Conservation (phyloP, 371 early-diverging fungal species). For the Lichtheimia corymbifera region DNA sequence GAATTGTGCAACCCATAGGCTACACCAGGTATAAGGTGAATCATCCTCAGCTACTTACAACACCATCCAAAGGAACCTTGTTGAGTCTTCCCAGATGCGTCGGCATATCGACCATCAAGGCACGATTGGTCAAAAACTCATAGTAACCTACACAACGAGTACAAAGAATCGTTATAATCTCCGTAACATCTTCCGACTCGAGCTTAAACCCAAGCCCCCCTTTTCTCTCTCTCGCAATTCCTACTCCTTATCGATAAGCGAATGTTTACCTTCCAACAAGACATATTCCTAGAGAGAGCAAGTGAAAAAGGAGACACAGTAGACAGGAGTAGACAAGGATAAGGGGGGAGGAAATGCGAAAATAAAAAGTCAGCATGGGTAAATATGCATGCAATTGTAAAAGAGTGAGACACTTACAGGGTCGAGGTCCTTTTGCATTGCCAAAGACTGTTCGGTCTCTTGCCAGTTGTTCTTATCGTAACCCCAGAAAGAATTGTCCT, state of each 20-base stretch:
- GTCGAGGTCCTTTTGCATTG: conserved; percentile 52
- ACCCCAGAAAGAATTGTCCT: conserved; percentile 48
- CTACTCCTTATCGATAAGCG: conserved; percentile 10
- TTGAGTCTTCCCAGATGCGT: conserved; percentile 31
- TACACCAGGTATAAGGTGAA: no score
- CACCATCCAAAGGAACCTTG: conserved; percentile 45
- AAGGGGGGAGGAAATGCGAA: not conserved
- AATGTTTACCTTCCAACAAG: conserved; percentile 36
- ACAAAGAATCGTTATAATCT: conserved; percentile 1
- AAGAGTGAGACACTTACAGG: conserved; percentile 14
- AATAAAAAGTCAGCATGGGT: not conserved
- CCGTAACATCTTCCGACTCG: conserved; percentile 5
- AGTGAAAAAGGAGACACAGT: not conserved
- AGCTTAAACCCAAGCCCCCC: not conserved
- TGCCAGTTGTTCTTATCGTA: conserved; percentile 76
- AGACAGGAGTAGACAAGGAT: not conserved
- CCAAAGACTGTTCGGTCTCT: conserved; percentile 58
- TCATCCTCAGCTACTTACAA: conserved; percentile 12
- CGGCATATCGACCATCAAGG: conserved; percentile 51
- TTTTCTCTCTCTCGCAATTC: not conserved
- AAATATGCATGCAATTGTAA: not conserved
- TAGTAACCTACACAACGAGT: conserved; percentile 30
- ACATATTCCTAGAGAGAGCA: conserved; percentile 33
- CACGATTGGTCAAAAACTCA: conserved; percentile 44
- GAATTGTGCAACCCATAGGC: not conserved